Evolutionary conservation across 805 yeast species (phyloP).

Genomic region (Saccharomycopsis fermentans): DNA sequence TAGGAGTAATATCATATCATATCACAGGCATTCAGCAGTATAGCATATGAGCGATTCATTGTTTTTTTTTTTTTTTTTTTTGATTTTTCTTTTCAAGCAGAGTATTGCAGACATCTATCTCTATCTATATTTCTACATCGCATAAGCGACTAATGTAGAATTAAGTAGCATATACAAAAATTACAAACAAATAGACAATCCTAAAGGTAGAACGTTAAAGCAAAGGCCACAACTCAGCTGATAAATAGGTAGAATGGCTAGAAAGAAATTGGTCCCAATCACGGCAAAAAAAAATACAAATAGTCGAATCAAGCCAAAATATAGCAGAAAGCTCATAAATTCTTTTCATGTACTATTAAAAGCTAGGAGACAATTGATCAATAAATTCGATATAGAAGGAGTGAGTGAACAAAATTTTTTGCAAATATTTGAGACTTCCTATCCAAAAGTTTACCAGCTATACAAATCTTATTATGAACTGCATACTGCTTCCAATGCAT

Average conservation of each 20-base stretch:
- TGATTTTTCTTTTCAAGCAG: too few species aligned
- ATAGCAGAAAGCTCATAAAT: slow-evolving; percentile 13
- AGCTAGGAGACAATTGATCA: slow-evolving; percentile 5
- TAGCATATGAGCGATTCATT: too few species aligned
- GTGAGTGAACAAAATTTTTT: neutral
- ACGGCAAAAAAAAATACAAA: neutral
- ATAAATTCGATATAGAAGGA: neutral
- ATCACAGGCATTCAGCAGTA: too few species aligned
- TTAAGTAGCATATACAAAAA: too few species aligned
- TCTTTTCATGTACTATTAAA: slow-evolving; percentile 15
- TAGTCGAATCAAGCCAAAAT: slow-evolving; percentile 10
- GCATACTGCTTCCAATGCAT: neutral
- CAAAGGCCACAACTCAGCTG: too few species aligned
- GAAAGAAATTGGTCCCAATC: slow-evolving; percentile 4
- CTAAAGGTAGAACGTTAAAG: too few species aligned
- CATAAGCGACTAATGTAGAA: too few species aligned
- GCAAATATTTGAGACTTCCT: neutral
- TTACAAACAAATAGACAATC: too few species aligned
- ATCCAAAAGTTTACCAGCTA: neutral
- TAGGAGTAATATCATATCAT: too few species aligned
- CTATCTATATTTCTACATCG: too few species aligned
- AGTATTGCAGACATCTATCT: too few species aligned
- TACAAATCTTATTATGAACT: neutral
- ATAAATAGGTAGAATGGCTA: neutral
- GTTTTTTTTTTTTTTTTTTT: too few species aligned